phyloP scores from a whole-genome alignment of 2,329 filamentous ascomycete genomes.

The Claviceps fusiformis region DNA sequence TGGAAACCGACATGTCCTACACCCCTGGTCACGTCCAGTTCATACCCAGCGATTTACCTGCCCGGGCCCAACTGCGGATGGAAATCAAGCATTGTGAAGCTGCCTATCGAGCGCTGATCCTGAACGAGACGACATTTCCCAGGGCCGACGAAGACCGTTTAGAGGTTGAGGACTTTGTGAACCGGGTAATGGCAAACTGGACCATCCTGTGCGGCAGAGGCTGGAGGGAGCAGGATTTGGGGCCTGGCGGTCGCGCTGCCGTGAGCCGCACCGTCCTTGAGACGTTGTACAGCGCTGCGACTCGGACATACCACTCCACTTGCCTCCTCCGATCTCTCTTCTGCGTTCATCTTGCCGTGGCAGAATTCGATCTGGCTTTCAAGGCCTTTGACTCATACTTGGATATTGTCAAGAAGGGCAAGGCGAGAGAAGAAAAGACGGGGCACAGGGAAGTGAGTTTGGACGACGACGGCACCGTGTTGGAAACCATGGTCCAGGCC shows the following conservation, averaged over 20 bases:
- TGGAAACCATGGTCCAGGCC: conserved; percentile 68
- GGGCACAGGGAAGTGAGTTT: conserved; percentile 57
- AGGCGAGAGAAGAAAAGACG: conserved; percentile 69
- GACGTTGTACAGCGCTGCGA: conserved; percentile 78
- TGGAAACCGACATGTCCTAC: conserved; percentile 53
- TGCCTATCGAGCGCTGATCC: conserved; percentile 64
- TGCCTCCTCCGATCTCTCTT: conserved; percentile 77
- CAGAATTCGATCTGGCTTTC: conserved; percentile 84
- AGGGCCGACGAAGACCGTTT: conserved; percentile 65
- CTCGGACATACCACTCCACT: conserved; percentile 92
- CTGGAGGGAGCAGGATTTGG: conserved; percentile 72
- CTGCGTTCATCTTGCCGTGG: conserved; percentile 70
- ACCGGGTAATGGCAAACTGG: conserved; percentile 77
- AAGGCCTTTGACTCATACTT: conserved; percentile 87
- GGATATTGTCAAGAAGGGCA: conserved; percentile 73
- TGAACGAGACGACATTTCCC: conserved; percentile 72
- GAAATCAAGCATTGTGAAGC: conserved; percentile 71
- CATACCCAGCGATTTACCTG: conserved; percentile 34
- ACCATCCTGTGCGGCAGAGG: conserved; percentile 60
- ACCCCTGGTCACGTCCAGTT: conserved; percentile 32
- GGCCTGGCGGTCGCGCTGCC: conserved; percentile 63
- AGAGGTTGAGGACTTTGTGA: conserved; percentile 72
- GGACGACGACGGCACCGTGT: conserved; percentile 63
- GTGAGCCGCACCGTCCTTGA: conserved; percentile 69
- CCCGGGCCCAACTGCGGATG: conserved; percentile 50